phyloP scores from a whole-genome alignment of 495 filamentous ascomycete genomes.

The Antarctomyces pellizariae region DNA sequence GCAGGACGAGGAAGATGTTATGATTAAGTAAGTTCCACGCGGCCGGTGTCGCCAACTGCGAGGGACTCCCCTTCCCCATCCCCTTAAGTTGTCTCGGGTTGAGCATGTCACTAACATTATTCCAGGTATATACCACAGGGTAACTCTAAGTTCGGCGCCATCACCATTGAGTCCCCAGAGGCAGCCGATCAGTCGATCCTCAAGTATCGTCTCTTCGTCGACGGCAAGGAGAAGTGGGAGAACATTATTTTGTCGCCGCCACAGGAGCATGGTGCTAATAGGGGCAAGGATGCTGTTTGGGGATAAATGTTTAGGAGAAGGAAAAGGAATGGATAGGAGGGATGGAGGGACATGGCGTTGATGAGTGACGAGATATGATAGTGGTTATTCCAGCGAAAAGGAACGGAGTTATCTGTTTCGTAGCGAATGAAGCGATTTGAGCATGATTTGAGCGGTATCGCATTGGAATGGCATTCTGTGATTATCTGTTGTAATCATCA shows the following conservation, averaged over 20 bases:
- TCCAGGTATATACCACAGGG: constrained; percentile 57
- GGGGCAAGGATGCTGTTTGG: constrained; percentile 16
- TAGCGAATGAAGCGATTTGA: no score
- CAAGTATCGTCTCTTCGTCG: constrained; percentile 62
- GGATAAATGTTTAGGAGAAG: no score
- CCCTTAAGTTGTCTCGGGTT: background rate
- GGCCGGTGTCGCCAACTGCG: background rate
- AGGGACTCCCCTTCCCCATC: background rate
- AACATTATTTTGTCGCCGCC: constrained; percentile 31
- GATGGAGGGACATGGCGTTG: no score
- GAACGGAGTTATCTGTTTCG: no score
- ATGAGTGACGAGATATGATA: no score
- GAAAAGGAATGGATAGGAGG: no score
- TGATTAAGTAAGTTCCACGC: constrained; percentile 37
- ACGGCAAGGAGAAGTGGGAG: constrained; percentile 58
- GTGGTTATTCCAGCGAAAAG: no score
- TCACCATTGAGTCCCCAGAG: constrained; percentile 55
- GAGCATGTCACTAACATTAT: constrained; percentile 3
- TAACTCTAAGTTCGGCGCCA: constrained; percentile 72
- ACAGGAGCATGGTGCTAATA: constrained; percentile 15
- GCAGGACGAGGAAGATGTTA: constrained; percentile 51
- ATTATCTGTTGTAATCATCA: no score
- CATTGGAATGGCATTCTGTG: no score
- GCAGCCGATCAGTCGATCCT: constrained; percentile 35
- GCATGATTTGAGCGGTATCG: no score